Percentiles rank a stretch among this genome's conserved stretches.
Evolutionary conservation across 108 stramenopile genomes (phyloP).

Genomic region (Schizochytrium sp.): DNA sequence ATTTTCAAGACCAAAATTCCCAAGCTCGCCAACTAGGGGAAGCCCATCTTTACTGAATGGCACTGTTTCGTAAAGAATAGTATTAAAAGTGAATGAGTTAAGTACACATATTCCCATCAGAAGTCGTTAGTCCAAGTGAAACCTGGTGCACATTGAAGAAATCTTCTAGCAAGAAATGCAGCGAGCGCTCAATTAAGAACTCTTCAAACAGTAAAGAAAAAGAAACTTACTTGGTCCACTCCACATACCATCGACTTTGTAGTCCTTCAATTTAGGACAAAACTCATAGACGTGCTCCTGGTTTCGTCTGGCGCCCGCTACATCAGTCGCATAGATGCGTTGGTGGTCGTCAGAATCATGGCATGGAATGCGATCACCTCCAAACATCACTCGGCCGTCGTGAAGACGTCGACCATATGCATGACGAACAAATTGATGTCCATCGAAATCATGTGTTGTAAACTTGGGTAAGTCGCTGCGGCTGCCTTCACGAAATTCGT

Average conservation of each 20-base stretch:
- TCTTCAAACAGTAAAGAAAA: not conserved
- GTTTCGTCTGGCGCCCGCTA: not conserved
- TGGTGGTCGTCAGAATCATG: not conserved
- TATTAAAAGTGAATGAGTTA: too few species aligned
- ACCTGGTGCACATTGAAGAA: too few species aligned
- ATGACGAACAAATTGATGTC: not conserved
- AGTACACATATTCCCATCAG: too few species aligned
- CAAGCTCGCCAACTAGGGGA: constrained; percentile 27
- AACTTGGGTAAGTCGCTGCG: constrained; percentile 36
- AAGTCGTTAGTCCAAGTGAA: too few species aligned
- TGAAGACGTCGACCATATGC: constrained; percentile 50
- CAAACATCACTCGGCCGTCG: constrained; percentile 48
- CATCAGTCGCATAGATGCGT: not conserved
- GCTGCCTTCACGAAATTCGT: not conserved
- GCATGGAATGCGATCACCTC: constrained; percentile 40
- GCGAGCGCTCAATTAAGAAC: not conserved
- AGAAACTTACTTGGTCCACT: constrained; percentile 56
- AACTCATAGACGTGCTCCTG: constrained; percentile 33
- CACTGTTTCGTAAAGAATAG: not conserved
- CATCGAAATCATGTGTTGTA: constrained; percentile 1
- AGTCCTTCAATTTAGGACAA: not conserved
- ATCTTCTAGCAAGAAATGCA: not conserved
- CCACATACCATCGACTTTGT: constrained; percentile 9
- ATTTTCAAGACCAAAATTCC: not conserved
- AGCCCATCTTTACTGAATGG: constrained; percentile 21